These are phyloP conservation scores for Penicillium sp. DNA, from an alignment of 2,329 filamentous ascomycete species.

Conservation along the genomic window DNA sequence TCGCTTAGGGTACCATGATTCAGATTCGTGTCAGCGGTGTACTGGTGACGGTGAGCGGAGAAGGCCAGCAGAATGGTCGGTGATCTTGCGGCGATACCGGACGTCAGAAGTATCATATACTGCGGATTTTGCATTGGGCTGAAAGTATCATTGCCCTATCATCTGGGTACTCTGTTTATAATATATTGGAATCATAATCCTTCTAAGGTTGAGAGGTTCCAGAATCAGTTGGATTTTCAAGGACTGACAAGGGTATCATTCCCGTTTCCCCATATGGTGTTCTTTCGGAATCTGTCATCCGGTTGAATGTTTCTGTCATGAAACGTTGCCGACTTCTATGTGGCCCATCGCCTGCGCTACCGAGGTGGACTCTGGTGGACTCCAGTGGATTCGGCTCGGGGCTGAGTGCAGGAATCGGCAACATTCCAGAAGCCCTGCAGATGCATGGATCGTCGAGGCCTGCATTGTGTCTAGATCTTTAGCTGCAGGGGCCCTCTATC, in stretches of 20 bases:
- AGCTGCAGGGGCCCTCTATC: neutral
- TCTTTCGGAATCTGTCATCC: neutral
- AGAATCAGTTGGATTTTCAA: neutral
- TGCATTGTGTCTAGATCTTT: neutral
- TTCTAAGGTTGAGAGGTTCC: no score
- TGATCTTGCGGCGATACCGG: neutral
- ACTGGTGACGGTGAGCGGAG: neutral
- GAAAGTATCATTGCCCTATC: neutral
- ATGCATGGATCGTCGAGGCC: slow-evolving; percentile 1
- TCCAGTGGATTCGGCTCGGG: neutral
- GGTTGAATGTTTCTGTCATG: neutral
- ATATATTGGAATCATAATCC: no score
- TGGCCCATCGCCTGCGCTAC: neutral
- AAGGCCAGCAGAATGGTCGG: no score
- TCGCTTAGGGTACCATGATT: neutral
- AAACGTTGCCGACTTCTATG: neutral
- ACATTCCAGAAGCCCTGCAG: slow-evolving; percentile 10
- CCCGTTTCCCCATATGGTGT: neutral
- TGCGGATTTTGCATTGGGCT: neutral
- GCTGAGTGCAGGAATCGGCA: neutral
- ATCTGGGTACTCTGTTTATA: neutral
- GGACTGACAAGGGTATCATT: neutral
- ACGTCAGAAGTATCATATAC: neutral
- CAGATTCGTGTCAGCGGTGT: neutral
- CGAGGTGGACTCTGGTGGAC: neutral